Evolutionary conservation across 371 early-diverging fungal species (phyloP).

Genomic region (Mortierella sp.): DNA sequence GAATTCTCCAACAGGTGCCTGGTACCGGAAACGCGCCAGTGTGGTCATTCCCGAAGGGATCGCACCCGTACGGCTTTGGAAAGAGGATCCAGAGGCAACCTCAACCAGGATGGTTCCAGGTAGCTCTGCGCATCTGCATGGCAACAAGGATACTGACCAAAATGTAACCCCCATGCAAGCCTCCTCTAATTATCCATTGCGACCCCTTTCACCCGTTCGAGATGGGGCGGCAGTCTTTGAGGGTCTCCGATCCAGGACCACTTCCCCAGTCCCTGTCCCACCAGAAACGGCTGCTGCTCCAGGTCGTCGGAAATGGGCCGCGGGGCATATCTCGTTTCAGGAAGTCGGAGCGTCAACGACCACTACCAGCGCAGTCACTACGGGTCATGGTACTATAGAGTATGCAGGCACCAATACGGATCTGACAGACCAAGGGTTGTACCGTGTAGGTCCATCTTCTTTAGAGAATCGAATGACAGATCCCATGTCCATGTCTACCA

Average conservation of each 20-base stretch:
- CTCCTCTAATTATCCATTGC: neutral
- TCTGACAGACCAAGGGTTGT: neutral
- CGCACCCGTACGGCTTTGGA: conserved; percentile 13
- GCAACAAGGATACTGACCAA: neutral
- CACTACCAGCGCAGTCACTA: conserved; percentile 2
- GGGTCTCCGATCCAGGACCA: conserved; percentile 6
- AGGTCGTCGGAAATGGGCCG: conserved; percentile 11
- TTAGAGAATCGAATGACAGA: neutral
- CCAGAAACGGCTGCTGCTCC: neutral
- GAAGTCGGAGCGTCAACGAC: neutral
- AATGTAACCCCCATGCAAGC: neutral
- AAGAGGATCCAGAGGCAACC: conserved; percentile 1
- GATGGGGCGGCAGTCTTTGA: conserved; percentile 48
- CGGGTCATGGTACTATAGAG: neutral
- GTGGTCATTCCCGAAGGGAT: conserved; percentile 12
- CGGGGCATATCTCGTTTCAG: conserved; percentile 8
- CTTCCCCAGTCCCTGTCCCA: neutral
- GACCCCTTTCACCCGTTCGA: conserved; percentile 6
- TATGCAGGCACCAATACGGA: neutral
- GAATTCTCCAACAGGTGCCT: neutral
- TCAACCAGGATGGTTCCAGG: neutral
- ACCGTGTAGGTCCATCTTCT: neutral
- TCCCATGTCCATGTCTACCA: neutral
- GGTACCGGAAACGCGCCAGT: conserved; percentile 12
- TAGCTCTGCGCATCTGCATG: neutral